Percentiles rank a stretch among this genome's conserved stretches.
Conservation (phyloP, 257 asterid species). For the Solanum lignicaule region DNA sequence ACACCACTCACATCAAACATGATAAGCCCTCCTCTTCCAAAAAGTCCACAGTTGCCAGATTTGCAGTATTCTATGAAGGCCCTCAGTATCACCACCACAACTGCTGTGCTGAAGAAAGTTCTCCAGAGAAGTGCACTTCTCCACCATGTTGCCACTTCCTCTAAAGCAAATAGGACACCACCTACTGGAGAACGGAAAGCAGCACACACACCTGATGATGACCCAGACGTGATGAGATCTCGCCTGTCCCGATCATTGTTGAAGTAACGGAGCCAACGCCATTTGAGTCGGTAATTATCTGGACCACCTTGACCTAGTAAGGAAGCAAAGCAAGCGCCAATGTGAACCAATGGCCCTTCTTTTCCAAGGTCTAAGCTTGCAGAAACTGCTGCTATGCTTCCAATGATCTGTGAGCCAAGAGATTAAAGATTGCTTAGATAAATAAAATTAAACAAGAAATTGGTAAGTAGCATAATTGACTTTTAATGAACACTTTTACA, state of each 20-base stretch:
- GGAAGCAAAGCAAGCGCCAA: constrained; percentile 79
- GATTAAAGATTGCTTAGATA: neutral
- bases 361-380: constrained; percentile 93
- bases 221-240: constrained; percentile 80
- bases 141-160: constrained; percentile 99
- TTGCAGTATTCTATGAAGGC: constrained; percentile 80
- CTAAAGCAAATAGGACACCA: constrained; percentile 85
- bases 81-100: constrained; percentile 82
- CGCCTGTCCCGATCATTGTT: constrained; percentile 88
- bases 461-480: neutral
- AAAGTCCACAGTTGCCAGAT: constrained; percentile 65
- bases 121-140: constrained; percentile 98
- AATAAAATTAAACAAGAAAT: neutral
- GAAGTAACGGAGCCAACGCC: constrained; percentile 91
- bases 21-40: constrained; percentile 87
- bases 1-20: constrained; percentile 86
- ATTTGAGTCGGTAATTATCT: constrained; percentile 63
- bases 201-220: constrained; percentile 87
- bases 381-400: constrained; percentile 92
- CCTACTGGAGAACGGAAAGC: constrained; percentile 96
- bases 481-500: neutral
- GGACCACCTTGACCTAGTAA: constrained; percentile 87
- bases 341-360: constrained; percentile 93
- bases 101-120: constrained; percentile 90
- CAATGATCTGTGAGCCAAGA: constrained; percentile 44